Percentiles rank a stretch among this genome's conserved stretches.
phyloP scores from a whole-genome alignment of 2,329 filamentous ascomycete genomes.

The Fusarium xylarioides region DNA sequence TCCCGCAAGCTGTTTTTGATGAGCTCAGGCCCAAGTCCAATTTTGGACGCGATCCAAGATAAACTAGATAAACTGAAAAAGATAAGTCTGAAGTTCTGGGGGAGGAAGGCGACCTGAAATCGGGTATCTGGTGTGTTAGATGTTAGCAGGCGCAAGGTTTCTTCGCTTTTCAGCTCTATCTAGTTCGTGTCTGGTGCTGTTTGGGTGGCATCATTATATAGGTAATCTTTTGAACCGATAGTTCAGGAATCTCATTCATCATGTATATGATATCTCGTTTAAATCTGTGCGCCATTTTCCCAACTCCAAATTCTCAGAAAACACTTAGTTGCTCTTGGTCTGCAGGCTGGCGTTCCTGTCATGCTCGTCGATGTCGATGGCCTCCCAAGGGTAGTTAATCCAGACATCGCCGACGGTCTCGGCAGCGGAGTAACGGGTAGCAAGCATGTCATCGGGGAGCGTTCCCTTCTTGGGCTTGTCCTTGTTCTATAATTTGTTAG shows the following conservation, averaged over 20 bases:
- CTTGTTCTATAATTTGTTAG: constrained; percentile 76
- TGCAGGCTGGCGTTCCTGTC: constrained; percentile 72
- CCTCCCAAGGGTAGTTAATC: constrained; percentile 99
- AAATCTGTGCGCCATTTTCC: constrained; percentile 31
- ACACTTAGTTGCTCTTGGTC: constrained; percentile 39
- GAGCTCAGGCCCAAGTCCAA: accelerated
- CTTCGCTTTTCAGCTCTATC: neutral
- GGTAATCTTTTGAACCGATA: constrained; percentile 11
- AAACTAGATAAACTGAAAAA: neutral
- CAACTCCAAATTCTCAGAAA: constrained; percentile 31
- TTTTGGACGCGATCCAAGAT: neutral
- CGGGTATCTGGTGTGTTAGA: neutral
- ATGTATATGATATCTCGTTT: constrained; percentile 17
- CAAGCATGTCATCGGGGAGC: constrained; percentile 81
- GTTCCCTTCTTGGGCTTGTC: constrained; percentile 93
- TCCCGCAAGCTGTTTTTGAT: neutral
- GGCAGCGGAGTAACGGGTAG: constrained; percentile 82
- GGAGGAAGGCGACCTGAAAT: neutral
- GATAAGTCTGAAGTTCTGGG: neutral
- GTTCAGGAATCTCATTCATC: constrained; percentile 13
- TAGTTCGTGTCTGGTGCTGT: neutral
- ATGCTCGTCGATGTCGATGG: constrained; percentile 91
- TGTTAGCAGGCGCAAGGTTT: neutral
- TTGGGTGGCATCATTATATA: neutral
- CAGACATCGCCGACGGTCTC: constrained; percentile 91